Conservation (phyloP, 108 stramenopile species). For the Pseudonitzschia delicatissima region DNA sequence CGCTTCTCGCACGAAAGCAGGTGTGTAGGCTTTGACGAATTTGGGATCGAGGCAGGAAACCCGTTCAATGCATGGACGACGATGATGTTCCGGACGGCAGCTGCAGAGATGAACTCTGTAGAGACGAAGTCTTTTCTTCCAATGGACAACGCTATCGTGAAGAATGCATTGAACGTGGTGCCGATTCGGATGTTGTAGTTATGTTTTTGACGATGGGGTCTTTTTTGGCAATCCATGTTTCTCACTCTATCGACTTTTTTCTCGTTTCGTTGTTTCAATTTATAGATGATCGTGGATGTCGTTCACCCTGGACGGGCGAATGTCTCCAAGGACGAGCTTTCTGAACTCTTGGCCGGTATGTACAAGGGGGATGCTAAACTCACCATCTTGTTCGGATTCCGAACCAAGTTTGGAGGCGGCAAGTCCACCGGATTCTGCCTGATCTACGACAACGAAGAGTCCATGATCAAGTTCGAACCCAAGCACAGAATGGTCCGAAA, state of each 20-base stretch:
- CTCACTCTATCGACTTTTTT: constrained; percentile 8
- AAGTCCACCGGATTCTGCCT: constrained; percentile 97
- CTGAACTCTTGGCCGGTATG: constrained; percentile 91
- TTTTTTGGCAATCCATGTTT: neutral
- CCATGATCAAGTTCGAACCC: constrained; percentile 95
- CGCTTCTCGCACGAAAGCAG: constrained; percentile 96
- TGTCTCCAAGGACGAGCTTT: constrained; percentile 90
- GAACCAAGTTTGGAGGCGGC: constrained; percentile 97
- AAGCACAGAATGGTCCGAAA: constrained; percentile 91
- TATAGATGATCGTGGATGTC: constrained; percentile 94
- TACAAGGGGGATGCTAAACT: constrained; percentile 92
- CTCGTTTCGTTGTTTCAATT: constrained; percentile 4
- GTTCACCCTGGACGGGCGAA: constrained; percentile 96
- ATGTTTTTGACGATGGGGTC: neutral
- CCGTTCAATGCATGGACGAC: too few relatives aligned
- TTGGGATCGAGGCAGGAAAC: too few relatives aligned
- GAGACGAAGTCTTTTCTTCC: too few relatives aligned
- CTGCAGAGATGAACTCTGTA: too few relatives aligned
- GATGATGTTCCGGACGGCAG: too few relatives aligned
- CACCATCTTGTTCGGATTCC: constrained; percentile 92
- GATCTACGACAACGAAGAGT: constrained; percentile 96
- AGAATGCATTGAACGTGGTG: too few relatives aligned
- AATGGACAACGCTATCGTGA: too few relatives aligned
- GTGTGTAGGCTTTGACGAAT: too few relatives aligned
- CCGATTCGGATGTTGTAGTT: neutral